Percentiles rank a stretch among this genome's conserved stretches.
Conservation (phyloP, 2,329 filamentous ascomycete genomes). For the Capronia epimyces region DNA sequence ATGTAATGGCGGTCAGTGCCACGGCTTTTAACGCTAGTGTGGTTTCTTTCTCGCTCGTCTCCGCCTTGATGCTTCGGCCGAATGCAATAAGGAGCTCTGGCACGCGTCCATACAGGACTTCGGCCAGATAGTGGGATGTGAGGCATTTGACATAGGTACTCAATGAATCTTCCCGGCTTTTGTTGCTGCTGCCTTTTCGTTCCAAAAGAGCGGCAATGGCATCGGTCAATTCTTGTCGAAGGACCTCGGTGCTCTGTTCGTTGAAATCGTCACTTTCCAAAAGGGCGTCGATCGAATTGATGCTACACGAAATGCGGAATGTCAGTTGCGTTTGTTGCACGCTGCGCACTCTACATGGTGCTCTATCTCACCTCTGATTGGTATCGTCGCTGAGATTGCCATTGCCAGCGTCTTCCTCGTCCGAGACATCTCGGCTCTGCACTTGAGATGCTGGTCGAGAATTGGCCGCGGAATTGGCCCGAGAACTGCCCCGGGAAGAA, state of each 20-base stretch:
- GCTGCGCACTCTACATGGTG: constrained; percentile 2
- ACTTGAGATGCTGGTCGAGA: constrained; percentile 52
- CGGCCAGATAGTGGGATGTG: constrained; percentile 61
- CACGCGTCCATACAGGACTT: constrained; percentile 55
- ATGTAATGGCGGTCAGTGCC: constrained; percentile 63
- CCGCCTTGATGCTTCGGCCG: constrained; percentile 63
- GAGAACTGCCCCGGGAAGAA: constrained; percentile 50
- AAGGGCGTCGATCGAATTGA: constrained; percentile 63
- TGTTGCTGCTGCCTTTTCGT: constrained; percentile 70
- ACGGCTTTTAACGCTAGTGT: constrained; percentile 66
- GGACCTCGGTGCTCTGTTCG: constrained; percentile 48
- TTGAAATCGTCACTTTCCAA: constrained; percentile 51
- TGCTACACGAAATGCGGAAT: constrained; percentile 36
- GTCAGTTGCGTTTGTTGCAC: constrained; percentile 8
- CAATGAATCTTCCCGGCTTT: constrained; percentile 63
- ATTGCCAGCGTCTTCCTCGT: constrained; percentile 49
- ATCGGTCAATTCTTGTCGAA: constrained; percentile 58
- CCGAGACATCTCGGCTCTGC: constrained; percentile 52
- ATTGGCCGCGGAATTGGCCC: constrained; percentile 47
- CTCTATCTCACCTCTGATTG: constrained; percentile 47
- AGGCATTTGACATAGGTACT: constrained; percentile 59
- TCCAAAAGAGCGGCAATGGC: constrained; percentile 67
- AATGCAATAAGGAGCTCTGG: constrained; percentile 61
- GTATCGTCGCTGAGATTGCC: constrained; percentile 55
- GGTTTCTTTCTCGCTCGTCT: constrained; percentile 63